Evolutionary conservation across 1,139 yeast species (phyloP).

Genomic region (Yamadazyma oceani): DNA sequence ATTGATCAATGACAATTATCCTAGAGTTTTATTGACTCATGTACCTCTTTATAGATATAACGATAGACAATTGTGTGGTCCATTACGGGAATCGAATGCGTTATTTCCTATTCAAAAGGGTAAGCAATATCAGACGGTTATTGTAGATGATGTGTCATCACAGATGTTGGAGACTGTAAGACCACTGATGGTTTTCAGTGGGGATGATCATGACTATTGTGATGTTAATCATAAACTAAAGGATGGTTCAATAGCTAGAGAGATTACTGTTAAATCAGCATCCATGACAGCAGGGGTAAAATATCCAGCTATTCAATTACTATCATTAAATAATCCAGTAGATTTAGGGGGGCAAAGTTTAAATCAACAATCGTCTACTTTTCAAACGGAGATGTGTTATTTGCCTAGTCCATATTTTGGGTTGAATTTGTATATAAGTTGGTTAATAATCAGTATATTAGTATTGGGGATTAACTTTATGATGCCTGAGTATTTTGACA

Average conservation of each 20-base stretch:
- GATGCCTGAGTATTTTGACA: conserved; percentile 7
- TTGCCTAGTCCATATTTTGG: conserved; percentile 63
- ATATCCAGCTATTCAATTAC: conserved; percentile 80
- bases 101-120: conserved; percentile 73
- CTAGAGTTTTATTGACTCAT: conserved; percentile 64
- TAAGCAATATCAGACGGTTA: conserved; percentile 52
- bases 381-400: conserved; percentile 61
- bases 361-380: conserved; percentile 13
- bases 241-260: conserved; percentile 49
- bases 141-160: conserved; percentile 55
- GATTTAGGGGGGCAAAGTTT: conserved; percentile 10
- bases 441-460: conserved; percentile 9
- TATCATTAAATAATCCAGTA: conserved; percentile 62
- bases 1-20: conserved; percentile 35
- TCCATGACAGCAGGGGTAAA: conserved; percentile 92
- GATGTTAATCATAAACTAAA: conserved; percentile 51
- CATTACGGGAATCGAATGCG: conserved; percentile 46
- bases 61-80: conserved; percentile 40
- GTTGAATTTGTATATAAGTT: conserved; percentile 11
- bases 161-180: conserved; percentile 53
- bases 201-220: conserved; percentile 97
- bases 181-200: conserved; percentile 77
- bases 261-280: conserved; percentile 82
- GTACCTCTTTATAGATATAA: conserved; percentile 49
- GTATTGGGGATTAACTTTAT: conserved; percentile 10